Conservation (phyloP, 1,284 basidiomycete species). For the Ustanciosporium gigantosporum region DNA sequence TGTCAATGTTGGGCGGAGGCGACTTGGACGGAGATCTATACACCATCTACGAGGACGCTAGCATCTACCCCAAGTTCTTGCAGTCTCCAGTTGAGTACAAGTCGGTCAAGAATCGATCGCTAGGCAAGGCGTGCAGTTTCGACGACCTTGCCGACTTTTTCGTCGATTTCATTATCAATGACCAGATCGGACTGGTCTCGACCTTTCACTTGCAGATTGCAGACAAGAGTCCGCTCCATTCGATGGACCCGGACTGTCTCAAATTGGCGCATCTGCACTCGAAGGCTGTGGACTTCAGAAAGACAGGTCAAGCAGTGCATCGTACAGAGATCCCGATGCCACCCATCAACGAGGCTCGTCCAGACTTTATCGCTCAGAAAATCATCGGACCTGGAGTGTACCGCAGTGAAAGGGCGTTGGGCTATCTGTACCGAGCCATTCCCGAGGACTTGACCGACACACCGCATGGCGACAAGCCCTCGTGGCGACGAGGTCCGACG, state of each 20-base stretch:
- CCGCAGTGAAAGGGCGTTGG: slow-evolving; percentile 10
- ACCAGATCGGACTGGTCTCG: slow-evolving; percentile 66
- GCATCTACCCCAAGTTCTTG: slow-evolving; percentile 66
- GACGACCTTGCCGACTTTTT: slow-evolving; percentile 74
- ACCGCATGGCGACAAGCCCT: slow-evolving; percentile 6
- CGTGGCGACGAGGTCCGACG: not conserved
- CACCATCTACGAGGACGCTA: slow-evolving; percentile 63
- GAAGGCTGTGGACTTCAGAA: slow-evolving; percentile 66
- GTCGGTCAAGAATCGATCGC: slow-evolving; percentile 64
- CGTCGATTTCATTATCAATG: slow-evolving; percentile 68
- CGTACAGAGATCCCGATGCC: slow-evolving; percentile 21
- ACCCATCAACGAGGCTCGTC: slow-evolving; percentile 2
- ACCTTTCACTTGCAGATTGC: slow-evolving; percentile 71
- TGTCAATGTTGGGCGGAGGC: slow-evolving; percentile 33
- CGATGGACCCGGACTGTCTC: slow-evolving; percentile 69
- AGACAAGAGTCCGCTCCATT: slow-evolving; percentile 68
- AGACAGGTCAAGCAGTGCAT: slow-evolving; percentile 36
- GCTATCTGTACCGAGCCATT: slow-evolving; percentile 17
- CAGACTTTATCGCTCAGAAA: slow-evolving; percentile 17
- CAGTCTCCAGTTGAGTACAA: slow-evolving; percentile 67
- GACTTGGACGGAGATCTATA: slow-evolving; percentile 51
- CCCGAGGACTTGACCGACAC: slow-evolving; percentile 18
- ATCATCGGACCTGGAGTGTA: slow-evolving; percentile 11
- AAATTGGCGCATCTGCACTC: slow-evolving; percentile 70
- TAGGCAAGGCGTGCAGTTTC: slow-evolving; percentile 67